Evolutionary conservation across 495 filamentous ascomycete species (phyloP), one percentile per base, ranked within the genome.

Genomic region (Penicillium coprophilum): DNA sequence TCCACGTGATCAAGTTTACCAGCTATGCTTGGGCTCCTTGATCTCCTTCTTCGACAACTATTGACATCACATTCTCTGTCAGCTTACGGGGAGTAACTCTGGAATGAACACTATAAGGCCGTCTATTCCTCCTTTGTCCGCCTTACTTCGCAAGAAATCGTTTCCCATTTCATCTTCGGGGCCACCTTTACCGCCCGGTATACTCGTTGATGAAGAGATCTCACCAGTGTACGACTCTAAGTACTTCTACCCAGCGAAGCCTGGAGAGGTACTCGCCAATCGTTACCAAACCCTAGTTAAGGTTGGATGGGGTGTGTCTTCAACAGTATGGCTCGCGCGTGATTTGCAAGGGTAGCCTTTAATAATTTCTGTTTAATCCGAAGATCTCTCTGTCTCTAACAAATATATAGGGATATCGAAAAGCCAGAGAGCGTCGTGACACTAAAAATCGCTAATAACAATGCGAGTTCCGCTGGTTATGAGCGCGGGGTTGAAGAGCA

Each of bases 321-420:
- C 72, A 51, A 77, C 74, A 36, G 67, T 75, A 60, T 78, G 71
- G 75, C 59, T 78, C 38, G 71, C 75, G 43, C 60, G 63, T 51
- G 69, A 76, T 64, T 43, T 74, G 38, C 49, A 60, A 58, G 47
- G 64, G 70, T 71, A 68, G 36, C 39, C 38, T 61, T 61, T 40
- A 60, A 57, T 55, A 43, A 58, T 53, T 57, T 57, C 50, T 63
- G 44, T 55, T 46, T 46, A 49, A 19, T 56, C 58, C 36, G 17
- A 64, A 58, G 38, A n/a, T n/a, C 46, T 65, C 27, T 52, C 55
- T 61, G 19, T 59, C 43, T 65, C 68, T 73, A 60, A 71, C 60
- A 68, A 69, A 54, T 15, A 61, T 57, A 59, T 40, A 72, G 67
- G 57, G 57, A 66, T 63, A 55, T 57, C 17, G 58, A 70, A 64